Evolutionary conservation across 2,329 filamentous ascomycete species (phyloP), one percentile per base, ranked within the genome.

Genomic region (Neophaeococcomyces mojaviensis): DNA sequence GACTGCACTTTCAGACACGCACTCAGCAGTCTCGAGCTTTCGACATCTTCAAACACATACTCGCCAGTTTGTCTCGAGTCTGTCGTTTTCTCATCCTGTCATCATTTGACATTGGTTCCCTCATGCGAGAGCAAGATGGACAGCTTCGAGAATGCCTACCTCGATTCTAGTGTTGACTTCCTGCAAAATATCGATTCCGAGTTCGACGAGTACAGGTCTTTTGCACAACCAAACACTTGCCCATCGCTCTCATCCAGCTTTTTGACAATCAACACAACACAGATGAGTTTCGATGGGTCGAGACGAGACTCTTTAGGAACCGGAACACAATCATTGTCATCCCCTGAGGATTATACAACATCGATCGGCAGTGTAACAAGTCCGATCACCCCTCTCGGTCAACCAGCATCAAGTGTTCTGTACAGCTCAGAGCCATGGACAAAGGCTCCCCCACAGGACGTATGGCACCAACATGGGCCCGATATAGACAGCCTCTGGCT

Each of bases 191-290:
- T 48, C 16, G 48, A 50, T 8, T n/a, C 44, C 10, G 44, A 48
- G 2, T 54, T 50, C 37, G 49, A 49, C 15, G 39, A 32, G 31
- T 48, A 48, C 19, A 44, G 49, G 20, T 43, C 49, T 20, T 38
- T 54, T 30, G 18, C 46, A 9, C 48, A 50, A 13, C 30, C 41
- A 31, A 37, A 48, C n/a, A 42, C 50, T 16, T 54, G 51, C 36
- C 41, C 51, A 7, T 50, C 48, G 12, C 42, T 55, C 4, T 49
- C 53, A 8, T 54, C 51, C 16, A 54, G 49, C 38, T 54, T 54
- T 35, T 42, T 55, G 39, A 50, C 50, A 20, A 46, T 49, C 31
- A 51, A 54, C 35, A 42, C 43, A 12, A 50, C 48, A 9, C 37
- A 39, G 3, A 22, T 41, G 10, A 46, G 40, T n/a, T 40, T 47